Conservation (phyloP, 345 rosid genomes). For the Salix suchowensis region DNA sequence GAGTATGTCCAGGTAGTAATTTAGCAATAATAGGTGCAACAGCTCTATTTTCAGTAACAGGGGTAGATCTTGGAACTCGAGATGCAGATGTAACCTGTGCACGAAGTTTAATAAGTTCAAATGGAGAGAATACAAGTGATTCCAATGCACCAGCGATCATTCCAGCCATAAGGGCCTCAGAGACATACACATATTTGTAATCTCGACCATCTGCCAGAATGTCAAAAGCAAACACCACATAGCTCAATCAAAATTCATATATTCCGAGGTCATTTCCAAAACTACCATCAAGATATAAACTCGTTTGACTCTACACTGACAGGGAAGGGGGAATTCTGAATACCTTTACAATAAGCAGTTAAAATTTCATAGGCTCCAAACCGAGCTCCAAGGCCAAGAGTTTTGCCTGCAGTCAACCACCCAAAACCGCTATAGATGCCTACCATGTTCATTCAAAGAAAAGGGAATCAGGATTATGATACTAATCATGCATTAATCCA, state of each 20-base stretch:
- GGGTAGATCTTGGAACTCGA: conserved; percentile 33
- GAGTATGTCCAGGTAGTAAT: conserved; percentile 53
- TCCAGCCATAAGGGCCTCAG: conserved; percentile 79
- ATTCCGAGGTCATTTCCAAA: not conserved
- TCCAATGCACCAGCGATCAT: conserved; percentile 76
- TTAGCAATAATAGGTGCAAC: conserved; percentile 44
- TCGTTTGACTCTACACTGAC: not conserved
- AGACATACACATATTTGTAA: conserved; percentile 54
- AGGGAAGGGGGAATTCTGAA: not conserved
- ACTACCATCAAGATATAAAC: not conserved
- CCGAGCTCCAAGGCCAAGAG: conserved; percentile 63
- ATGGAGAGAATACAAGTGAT: conserved; percentile 62
- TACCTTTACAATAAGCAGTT: conserved; percentile 82
- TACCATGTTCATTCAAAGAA: conserved; percentile 18
- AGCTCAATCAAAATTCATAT: not conserved
- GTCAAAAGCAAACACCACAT: conserved; percentile 3
- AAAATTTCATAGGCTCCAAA: conserved; percentile 80
- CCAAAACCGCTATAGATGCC: conserved; percentile 82
- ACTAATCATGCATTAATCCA: not conserved
- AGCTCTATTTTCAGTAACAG: conserved; percentile 27
- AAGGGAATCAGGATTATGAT: not conserved
- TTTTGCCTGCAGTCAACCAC: conserved; percentile 62
- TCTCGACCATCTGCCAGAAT: conserved; percentile 71
- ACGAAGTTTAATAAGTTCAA: conserved; percentile 77
- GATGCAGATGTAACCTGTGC: conserved; percentile 75